Evolutionary conservation across 345 rosid species (phyloP), one percentile per base, ranked within the genome.

Genomic region (Moricandia moricandioides): DNA sequence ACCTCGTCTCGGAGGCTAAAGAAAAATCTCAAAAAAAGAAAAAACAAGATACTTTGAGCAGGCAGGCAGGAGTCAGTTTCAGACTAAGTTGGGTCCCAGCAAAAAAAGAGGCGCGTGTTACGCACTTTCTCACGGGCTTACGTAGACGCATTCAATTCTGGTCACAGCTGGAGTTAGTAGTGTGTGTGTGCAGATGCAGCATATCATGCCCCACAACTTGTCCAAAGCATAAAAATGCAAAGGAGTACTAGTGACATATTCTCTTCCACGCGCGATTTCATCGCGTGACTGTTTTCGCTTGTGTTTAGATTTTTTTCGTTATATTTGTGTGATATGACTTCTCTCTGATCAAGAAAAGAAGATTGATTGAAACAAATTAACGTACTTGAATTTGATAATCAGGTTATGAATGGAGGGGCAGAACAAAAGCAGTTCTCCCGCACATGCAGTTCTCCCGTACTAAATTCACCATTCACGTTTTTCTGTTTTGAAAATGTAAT

Each of bases 81-180:
- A 24, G 51, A 68, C 16, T 2, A 6, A 17, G 63, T 60, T 8
- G 51, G 72, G 72, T 14, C 78, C 78, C 21, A 59, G 3, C 8
- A 4, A 34, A 13, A 8, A 4, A 34, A 13, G 5, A 17, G 34
- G 79, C 65, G 79, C 65, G 79, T 76, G 79, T 40, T 3, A 3
- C 17, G 45, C 59, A 62, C 39, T 69, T 12, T 54, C 74, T 62
- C 59, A 62, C 70, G 37, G 49, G 75, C 74, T 69, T 69, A 76
- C 79, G 79, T 37, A 75, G 63, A 75, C 69, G 69, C 74, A 68
- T 68, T 75, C 17, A 68, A 67, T 47, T 47, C 16, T 31, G 0
- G 8, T 75, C 51, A 68, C 74, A 75, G 79, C 79, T 75, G 79
- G 67, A 67, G 67, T 67, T 51, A 75, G 62, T 51, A 75, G 62